Evolutionary conservation across 495 filamentous ascomycete species (phyloP), one percentile per base, ranked within the genome.

Genomic region (Trichocladium uniseriatum): DNA sequence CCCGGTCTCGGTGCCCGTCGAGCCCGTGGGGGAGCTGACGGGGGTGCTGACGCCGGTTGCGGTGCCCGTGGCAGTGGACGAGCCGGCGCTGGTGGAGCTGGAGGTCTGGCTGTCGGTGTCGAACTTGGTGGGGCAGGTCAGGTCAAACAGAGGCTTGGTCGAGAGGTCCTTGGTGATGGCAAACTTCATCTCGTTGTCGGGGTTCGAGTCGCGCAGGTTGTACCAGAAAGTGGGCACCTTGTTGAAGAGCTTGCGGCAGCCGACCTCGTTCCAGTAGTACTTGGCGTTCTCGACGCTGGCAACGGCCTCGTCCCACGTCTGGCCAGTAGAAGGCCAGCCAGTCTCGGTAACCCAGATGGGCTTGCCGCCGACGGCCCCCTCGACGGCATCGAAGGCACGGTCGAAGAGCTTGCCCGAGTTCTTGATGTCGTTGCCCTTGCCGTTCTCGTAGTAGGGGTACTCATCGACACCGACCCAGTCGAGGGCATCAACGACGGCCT

Each of bases 231-330:
- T 83, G 65, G 82, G 83, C 62, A 67, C 68, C 53, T 78, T 74
- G 58, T 75, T 78, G 59, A 86, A 80, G 45, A 86, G 72, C 57
- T 63, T 61, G 46, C 66, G 70, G 78, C 84, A 89, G 43, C 76
- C 81, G 42, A 87, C 73, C 57, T 84, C 69, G 42, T 86, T 67
- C 83, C 83, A 89, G 72, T 79, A 89, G 55, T 69, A 75, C 74
- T 83, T 68, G 43, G 83, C 82, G 65, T 87, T 87, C 38, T 65
- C 67, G 19, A 67, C 49, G 49, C 70, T 79, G 40, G 84, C 68
- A 2, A 76, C 74, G 49, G 79, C 83, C 49, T 76, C 55, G 59
- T 77, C 77, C 66, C 75, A 67, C 22, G 42, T 55, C 8, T 57
- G 62, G 32, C 74, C 74, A 15, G 54, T 49, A 29, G 60, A 46